Evolutionary conservation across 805 yeast species (phyloP).

Genomic region (Zygosaccharomyces kombuchaensis): DNA sequence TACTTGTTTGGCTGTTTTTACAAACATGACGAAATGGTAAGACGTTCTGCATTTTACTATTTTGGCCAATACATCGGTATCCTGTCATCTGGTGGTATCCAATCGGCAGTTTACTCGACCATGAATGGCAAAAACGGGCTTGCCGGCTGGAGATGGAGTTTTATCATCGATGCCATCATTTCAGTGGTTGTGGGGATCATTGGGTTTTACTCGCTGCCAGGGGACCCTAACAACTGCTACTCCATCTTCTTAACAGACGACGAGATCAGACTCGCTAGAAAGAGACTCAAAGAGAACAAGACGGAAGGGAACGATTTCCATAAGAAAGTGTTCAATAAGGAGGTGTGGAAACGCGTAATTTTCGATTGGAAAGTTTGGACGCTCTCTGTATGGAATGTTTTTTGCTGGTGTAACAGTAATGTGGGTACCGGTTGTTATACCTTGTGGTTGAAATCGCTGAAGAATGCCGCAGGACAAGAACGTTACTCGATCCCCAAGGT

Average conservation of each 20-base stretch:
- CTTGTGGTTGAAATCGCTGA: conserved; percentile 54
- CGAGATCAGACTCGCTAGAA: conserved; percentile 50
- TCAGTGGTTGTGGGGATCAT: conserved; percentile 54
- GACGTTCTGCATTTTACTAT: conserved; percentile 61
- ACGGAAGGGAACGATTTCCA: conserved; percentile 29
- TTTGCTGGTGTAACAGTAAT: conserved; percentile 56
- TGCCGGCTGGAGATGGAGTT: conserved; percentile 71
- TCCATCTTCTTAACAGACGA: conserved; percentile 52
- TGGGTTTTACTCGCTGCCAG: conserved; percentile 57
- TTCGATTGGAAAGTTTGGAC: conserved; percentile 57
- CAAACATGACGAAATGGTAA: conserved; percentile 50
- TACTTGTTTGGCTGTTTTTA: conserved; percentile 57
- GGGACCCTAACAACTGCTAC: conserved; percentile 57
- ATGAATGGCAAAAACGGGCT: conserved; percentile 50
- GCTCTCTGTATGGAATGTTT: conserved; percentile 47
- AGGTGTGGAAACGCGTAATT: conserved; percentile 51
- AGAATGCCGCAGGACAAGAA: conserved; percentile 8
- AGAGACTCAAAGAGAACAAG: conserved; percentile 38
- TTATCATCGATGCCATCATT: conserved; percentile 59
- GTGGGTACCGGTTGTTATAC: conserved; percentile 49
- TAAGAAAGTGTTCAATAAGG: conserved; percentile 37
- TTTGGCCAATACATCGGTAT: conserved; percentile 60
- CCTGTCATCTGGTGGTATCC: conserved; percentile 58
- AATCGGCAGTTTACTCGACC: conserved; percentile 47
- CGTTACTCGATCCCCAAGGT: conserved; percentile 41